Conservation (phyloP, 1,139 yeast species). For the Kodamaea sp. region DNA sequence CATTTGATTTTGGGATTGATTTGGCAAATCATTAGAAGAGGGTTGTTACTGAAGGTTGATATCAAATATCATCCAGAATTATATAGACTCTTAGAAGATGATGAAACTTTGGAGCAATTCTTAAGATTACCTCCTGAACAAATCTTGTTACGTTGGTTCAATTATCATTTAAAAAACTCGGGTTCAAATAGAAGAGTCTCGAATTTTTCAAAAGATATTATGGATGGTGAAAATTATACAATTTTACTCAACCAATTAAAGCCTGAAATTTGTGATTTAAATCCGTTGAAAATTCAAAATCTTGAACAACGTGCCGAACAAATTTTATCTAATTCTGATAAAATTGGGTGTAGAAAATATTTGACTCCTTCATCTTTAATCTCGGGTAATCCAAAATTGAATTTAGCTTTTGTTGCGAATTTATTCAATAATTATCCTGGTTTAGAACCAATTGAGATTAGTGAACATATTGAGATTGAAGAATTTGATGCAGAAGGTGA, state of each 20-base stretch:
- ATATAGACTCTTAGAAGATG: conserved; percentile 90
- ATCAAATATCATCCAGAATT: conserved; percentile 95
- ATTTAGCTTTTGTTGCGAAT: conserved; percentile 95
- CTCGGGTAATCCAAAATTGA: conserved; percentile 94
- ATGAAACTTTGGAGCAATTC: conserved; percentile 95
- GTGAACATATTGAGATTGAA: conserved; percentile 82
- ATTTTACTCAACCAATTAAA: conserved; percentile 83
- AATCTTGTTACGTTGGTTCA: conserved; percentile 94
- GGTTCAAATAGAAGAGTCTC: conserved; percentile 80
- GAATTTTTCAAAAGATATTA: conserved; percentile 82
- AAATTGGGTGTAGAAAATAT: conserved; percentile 87
- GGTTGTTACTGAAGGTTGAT: conserved; percentile 89
- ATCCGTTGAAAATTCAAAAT: conserved; percentile 76
- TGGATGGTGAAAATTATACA: conserved; percentile 95
- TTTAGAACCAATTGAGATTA: conserved; percentile 90
- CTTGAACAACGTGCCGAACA: conserved; percentile 80
- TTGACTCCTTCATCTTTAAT: conserved; percentile 90
- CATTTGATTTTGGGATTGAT: conserved; percentile 92
- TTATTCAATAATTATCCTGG: conserved; percentile 96
- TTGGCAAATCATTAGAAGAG: conserved; percentile 98
- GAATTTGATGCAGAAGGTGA: conserved; percentile 99
- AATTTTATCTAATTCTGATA: conserved; percentile 81
- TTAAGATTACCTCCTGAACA: conserved; percentile 97
- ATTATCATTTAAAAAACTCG: conserved; percentile 93
- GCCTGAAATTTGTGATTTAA: conserved; percentile 75